Evolutionary conservation across 768 basidiomycete genomes (phyloP).

Genomic region (Suillus subaureus): DNA sequence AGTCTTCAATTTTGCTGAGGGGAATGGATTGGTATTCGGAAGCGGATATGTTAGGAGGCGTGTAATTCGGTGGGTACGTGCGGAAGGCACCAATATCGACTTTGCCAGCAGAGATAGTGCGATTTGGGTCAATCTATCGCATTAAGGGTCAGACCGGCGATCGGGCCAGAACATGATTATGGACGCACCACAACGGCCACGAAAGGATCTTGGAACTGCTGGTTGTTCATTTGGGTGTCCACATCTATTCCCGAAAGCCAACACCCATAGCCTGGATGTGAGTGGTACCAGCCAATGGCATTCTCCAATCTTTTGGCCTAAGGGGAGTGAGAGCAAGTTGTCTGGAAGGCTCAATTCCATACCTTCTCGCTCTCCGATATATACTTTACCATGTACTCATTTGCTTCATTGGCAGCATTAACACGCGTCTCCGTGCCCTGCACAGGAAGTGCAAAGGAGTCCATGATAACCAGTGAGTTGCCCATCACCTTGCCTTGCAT

Average conservation of each 20-base stretch:
- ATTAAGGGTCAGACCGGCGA: neutral
- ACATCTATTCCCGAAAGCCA: conserved; percentile 99
- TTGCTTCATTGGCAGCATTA: conserved; percentile 92
- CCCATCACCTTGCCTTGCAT: conserved; percentile 96
- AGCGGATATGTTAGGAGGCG: conserved; percentile 66
- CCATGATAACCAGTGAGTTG: conserved; percentile 83
- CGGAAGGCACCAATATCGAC: conserved; percentile 99
- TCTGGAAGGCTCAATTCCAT: conserved; percentile 7
- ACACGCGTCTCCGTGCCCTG: conserved; percentile 98
- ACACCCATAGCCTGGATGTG: conserved; percentile 98
- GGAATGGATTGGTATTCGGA: conserved; percentile 97
- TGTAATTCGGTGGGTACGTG: conserved; percentile 95
- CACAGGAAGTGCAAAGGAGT: conserved; percentile 95
- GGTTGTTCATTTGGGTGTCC: conserved; percentile 93
- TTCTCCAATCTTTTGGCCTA: conserved; percentile 86
- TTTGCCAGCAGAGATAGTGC: conserved; percentile 96
- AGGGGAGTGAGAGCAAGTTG: neutral
- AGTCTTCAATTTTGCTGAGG: conserved; percentile 96
- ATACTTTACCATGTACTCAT: conserved; percentile 98
- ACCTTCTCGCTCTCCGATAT: conserved; percentile 82
- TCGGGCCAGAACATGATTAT: neutral
- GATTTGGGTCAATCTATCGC: conserved; percentile 91
- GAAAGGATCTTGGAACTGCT: conserved; percentile 94
- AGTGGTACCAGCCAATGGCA: conserved; percentile 97
- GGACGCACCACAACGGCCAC: conserved; percentile 89